A percentile compares a stretch with the other conserved stretches of the same genome.
phyloP scores from a whole-genome alignment of 2,329 filamentous ascomycete species.

The Raffaelea arxii region DNA sequence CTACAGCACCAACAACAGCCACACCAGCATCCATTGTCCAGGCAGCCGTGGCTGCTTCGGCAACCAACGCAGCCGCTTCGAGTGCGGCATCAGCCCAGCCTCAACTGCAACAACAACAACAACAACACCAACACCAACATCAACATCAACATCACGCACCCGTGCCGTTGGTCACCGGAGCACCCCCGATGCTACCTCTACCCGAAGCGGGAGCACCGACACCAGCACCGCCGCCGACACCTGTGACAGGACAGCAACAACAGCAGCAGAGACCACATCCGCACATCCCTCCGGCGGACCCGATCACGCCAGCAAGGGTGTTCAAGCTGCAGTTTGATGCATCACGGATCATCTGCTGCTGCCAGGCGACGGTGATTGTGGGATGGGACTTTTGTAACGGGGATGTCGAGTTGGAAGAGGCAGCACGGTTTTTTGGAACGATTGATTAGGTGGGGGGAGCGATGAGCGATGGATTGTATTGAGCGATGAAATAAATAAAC shows the following conservation, averaged over 20 bases:
- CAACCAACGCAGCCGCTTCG: too few relatives aligned
- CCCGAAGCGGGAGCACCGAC: too few relatives aligned
- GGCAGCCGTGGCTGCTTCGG: too few relatives aligned
- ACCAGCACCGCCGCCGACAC: not conserved
- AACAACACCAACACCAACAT: too few relatives aligned
- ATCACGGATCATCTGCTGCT: slow-evolving; percentile 86
- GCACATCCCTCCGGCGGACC: slow-evolving; percentile 38
- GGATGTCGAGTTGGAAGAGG: slow-evolving; percentile 70
- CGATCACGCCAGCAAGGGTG: slow-evolving; percentile 49
- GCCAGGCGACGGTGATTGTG: slow-evolving; percentile 82
- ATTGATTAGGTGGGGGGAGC: slow-evolving; percentile 45
- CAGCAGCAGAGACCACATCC: slow-evolving; percentile 23
- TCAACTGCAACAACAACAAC: too few relatives aligned
- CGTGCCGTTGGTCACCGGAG: too few relatives aligned
- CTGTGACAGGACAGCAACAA: not conserved
- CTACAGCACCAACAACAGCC: not conserved
- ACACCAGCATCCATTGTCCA: too few relatives aligned
- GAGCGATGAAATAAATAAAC: not conserved
- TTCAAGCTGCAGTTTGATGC: slow-evolving; percentile 98
- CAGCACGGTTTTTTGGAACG: slow-evolving; percentile 65
- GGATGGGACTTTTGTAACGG: slow-evolving; percentile 96
- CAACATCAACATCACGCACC: too few relatives aligned
- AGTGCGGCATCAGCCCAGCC: too few relatives aligned
- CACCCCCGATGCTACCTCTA: too few relatives aligned
- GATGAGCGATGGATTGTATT: too few relatives aligned